Conservation (phyloP, 345 rosid genomes). For the Pugionium dolabratum region DNA sequence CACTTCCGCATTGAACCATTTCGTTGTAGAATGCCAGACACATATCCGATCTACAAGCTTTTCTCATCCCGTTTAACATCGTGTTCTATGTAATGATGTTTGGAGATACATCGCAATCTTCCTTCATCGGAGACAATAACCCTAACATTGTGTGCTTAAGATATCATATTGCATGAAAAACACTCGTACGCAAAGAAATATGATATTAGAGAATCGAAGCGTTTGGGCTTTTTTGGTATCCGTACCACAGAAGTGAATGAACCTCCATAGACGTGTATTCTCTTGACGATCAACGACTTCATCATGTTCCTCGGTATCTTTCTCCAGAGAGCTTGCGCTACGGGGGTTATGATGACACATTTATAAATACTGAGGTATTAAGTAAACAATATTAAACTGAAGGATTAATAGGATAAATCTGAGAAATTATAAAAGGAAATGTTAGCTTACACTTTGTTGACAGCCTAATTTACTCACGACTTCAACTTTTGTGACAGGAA, state of each 20-base stretch:
- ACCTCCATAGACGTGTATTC: slow-evolving; percentile 27
- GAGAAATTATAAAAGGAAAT: background rate
- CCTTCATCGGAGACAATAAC: slow-evolving; percentile 61
- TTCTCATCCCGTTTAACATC: slow-evolving; percentile 59
- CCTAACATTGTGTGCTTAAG: slow-evolving; percentile 12
- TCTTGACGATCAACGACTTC: slow-evolving; percentile 40
- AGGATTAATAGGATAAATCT: background rate
- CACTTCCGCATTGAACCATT: slow-evolving; percentile 58
- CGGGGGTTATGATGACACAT: background rate
- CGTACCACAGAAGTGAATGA: slow-evolving; percentile 27
- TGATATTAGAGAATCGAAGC: background rate
- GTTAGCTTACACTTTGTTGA: background rate
- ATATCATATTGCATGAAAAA: slow-evolving; percentile 35
- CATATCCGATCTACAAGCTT: slow-evolving; percentile 69
- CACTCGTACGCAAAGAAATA: too few species aligned
- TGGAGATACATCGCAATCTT: slow-evolving; percentile 47
- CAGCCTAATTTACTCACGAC: slow-evolving; percentile 1
- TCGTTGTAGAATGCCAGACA: slow-evolving; percentile 54
- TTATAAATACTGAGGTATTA: background rate
- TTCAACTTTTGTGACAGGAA: slow-evolving; percentile 35
- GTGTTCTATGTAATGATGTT: slow-evolving; percentile 79
- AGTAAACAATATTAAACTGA: background rate
- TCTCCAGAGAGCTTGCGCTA: slow-evolving; percentile 8
- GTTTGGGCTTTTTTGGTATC: background rate
- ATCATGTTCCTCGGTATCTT: slow-evolving; percentile 22